Base-by-base conservation (phyloP, 2,329 filamentous ascomycete genomes). In the Microsporum canis region DNA sequence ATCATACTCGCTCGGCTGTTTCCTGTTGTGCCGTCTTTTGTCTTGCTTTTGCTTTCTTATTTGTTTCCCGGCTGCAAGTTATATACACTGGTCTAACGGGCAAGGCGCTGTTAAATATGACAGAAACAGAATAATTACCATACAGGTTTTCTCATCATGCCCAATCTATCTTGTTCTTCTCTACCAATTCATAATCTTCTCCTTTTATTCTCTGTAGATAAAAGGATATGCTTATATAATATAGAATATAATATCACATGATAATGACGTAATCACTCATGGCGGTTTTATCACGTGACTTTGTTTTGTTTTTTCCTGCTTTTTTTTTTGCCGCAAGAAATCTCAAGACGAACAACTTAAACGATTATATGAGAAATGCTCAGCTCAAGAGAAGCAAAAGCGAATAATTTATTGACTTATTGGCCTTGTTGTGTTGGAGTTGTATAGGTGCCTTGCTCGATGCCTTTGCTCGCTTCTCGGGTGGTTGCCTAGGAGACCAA, bases 401-500 rank as follows among this genome's bases (percentile, higher is more conserved):
- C 5, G 29, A 33, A 36, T 6, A 29, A 12, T 5, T 23, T 31
- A 5, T 5, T 51, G 12, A 17, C 14, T 8, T 36, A 10, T 36
- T 36, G 49, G 33, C 8, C 36, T 2, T 27, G 27, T n/a, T 51
- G 23, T 12, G 31, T 8, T 7, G 33, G 31, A 55, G 31, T 14
- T n/a, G n/a, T 10, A 5, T 36, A 7, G 12, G 23, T 3, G 43
- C 43, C 31, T n/a, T 10, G 31, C 12, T n/a, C 5, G 33, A 12
- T 55, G 51, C 51, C 51, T 34, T 34, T 55, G 36, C 56, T 34
- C 47, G 45, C 34, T 57, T 39, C 39, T 39, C 45, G 10, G 23
- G 57, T 60, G 68, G 73, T 75, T 75, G 72, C 72, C 72, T 67
- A 70, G 72, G 70, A 71, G 74, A 75, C 73, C 65, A 49, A 41